phyloP scores from a whole-genome alignment of 169 alveolate species.

The Babesia divergens region DNA sequence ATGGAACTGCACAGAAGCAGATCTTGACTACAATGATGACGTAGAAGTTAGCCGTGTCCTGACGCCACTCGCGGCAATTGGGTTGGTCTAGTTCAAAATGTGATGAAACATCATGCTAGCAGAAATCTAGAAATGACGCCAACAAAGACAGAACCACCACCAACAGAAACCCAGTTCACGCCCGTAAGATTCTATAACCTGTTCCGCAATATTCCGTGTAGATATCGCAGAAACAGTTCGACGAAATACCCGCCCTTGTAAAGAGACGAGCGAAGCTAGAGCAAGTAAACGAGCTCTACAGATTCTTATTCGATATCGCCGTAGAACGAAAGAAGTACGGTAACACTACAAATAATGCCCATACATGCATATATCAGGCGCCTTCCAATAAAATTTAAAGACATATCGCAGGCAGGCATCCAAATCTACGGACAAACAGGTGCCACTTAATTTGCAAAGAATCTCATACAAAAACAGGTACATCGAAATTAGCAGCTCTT shows the following conservation, averaged over 20 bases:
- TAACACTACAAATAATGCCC: neutral
- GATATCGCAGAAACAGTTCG: conserved; percentile 66
- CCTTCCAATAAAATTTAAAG: conserved; percentile 52
- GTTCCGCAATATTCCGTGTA: neutral
- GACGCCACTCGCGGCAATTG: neutral
- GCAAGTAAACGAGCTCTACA: conserved; percentile 65
- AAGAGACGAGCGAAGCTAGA: conserved; percentile 72
- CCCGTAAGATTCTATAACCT: conserved; percentile 18
- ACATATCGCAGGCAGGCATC: conserved; percentile 44
- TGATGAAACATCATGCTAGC: neutral
- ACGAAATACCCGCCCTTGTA: conserved; percentile 66
- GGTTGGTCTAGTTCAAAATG: neutral
- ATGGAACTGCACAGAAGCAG: conserved; percentile 4
- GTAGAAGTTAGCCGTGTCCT: neutral
- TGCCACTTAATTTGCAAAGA: neutral
- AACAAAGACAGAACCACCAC: conserved; percentile 3
- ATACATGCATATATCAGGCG: conserved; percentile 7
- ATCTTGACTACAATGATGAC: neutral
- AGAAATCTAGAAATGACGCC: conserved; percentile 18
- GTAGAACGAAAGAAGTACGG: conserved; percentile 63
- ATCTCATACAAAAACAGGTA: neutral
- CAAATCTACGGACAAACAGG: conserved; percentile 64
- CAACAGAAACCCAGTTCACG: conserved; percentile 14
- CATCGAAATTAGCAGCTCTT: conserved; percentile 40
- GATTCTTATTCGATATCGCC: conserved; percentile 62